phyloP scores from a whole-genome alignment of 2,329 filamentous ascomycete genomes.

The Phoma herbarum region DNA sequence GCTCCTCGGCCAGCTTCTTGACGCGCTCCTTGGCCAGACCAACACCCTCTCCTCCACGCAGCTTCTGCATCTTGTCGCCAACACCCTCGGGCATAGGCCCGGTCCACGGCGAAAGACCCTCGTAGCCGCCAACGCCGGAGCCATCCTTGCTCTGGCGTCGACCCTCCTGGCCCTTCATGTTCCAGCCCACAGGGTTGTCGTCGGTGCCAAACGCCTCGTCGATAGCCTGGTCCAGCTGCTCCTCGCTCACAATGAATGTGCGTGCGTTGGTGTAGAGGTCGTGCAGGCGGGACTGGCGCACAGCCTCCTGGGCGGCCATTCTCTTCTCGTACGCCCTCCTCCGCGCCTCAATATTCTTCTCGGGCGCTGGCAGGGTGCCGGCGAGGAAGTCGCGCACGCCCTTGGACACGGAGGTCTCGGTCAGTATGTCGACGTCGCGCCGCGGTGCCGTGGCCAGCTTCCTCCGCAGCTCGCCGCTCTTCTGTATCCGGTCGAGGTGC shows the following conservation, averaged over 20 bases:
- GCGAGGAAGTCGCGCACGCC: constrained; percentile 48
- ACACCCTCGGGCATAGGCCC: constrained; percentile 45
- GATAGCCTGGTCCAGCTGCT: constrained; percentile 76
- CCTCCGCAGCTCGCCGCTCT: constrained; percentile 58
- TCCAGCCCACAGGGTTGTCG: constrained; percentile 54
- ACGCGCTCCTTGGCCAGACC: constrained; percentile 65
- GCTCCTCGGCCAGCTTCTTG: constrained; percentile 70
- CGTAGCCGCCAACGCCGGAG: constrained; percentile 5
- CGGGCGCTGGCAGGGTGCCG: constrained; percentile 39
- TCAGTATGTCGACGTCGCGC: constrained; percentile 65
- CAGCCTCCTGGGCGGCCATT: constrained; percentile 61
- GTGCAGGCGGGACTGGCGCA: constrained; percentile 76
- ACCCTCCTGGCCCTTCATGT: constrained; percentile 33
- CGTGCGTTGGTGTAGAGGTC: constrained; percentile 89
- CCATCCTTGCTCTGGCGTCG: constrained; percentile 23
- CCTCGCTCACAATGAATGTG: constrained; percentile 84
- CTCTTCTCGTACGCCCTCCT: constrained; percentile 52
- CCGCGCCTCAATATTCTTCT: constrained; percentile 42
- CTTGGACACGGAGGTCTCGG: constrained; percentile 41
- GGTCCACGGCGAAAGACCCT: constrained; percentile 45
- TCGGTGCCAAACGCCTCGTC: constrained; percentile 78
- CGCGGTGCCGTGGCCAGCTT: constrained; percentile 69
- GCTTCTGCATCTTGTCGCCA: constrained; percentile 44
- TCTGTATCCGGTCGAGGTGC: constrained; percentile 32
- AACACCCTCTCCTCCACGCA: constrained; percentile 48